Percentiles rank a stretch among this genome's conserved stretches.
These are phyloP conservation scores for Actinomortierella wolfii DNA, from an alignment of 371 early-diverging fungal genomes.

Conservation along the genomic window DNA sequence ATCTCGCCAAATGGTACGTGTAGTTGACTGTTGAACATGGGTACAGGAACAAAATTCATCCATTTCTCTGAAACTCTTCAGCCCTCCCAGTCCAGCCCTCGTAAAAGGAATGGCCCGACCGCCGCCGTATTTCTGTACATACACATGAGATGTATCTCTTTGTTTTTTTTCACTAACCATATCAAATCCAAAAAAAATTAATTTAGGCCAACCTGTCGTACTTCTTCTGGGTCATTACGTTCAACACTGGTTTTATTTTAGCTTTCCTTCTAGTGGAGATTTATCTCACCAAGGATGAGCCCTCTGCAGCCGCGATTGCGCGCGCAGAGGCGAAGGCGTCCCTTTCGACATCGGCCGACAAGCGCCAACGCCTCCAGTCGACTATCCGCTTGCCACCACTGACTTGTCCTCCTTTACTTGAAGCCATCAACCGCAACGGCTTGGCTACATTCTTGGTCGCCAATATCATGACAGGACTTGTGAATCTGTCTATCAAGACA, in stretches of 20 bases:
- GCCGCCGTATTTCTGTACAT: too few species aligned
- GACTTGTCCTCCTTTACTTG: conserved; percentile 60
- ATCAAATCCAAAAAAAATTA: not conserved
- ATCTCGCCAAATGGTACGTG: conserved; percentile 72
- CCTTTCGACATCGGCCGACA: conserved; percentile 30
- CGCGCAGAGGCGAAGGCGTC: conserved; percentile 24
- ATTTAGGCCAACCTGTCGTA: conserved; percentile 78
- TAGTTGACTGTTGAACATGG: too few species aligned
- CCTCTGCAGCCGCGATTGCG: conserved; percentile 35
- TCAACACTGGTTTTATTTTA: conserved; percentile 63
- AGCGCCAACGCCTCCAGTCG: conserved; percentile 31
- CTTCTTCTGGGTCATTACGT: conserved; percentile 73
- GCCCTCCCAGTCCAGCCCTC: too few species aligned
- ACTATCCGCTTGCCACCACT: conserved; percentile 30
- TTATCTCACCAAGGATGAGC: conserved; percentile 32
- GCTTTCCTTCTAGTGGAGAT: conserved; percentile 62
- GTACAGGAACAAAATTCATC: too few species aligned
- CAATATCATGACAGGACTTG: conserved; percentile 82
- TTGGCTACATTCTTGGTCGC: conserved; percentile 85
- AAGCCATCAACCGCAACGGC: conserved; percentile 80
- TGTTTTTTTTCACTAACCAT: too few species aligned
- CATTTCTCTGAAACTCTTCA: too few species aligned
- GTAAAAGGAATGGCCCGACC: too few species aligned
- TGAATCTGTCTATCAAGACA: conserved; percentile 79
- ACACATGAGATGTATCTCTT: too few species aligned